Evolutionary conservation across 257 asterid species (phyloP), one percentile per base, ranked within the genome.

Genomic region (Cinchona pubescens): DNA sequence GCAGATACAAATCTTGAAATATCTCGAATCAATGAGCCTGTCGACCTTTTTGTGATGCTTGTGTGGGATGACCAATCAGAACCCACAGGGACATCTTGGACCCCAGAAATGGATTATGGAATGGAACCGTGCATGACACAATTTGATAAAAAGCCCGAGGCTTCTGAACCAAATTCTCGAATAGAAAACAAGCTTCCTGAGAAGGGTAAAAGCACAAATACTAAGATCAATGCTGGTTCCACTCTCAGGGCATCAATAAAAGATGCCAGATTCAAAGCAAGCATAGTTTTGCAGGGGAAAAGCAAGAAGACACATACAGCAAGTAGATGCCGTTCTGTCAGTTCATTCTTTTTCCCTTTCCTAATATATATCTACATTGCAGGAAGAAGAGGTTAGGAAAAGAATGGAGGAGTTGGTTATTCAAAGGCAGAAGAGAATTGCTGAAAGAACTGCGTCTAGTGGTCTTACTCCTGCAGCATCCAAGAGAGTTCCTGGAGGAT

Each of bases 371-470:
- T 45, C 30, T 55, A 27, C 48, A 42, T 48, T 61, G 67, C 83
- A 92, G 96, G 96, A 88, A 81, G 97, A 92, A 81, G 97, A 90
- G 73, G 88, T 82, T 59, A 90, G 96, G 30, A 86, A 83, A 81
- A 88, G 93, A 82, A 71, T 84, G 92, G 95, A 92, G 74, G 95
- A 89, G 75, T 53, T 83, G 55, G 61, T 38, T 69, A 42, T 89
- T 27, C 79, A 90, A 84, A 85, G 97, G 37, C 95, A 92, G 82
- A 90, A 81, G 80, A 84, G 97, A 79, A 92, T 92, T 9, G 93
- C 95, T 2, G 97, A 90, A 83, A 82, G 97, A 79, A 86, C 89
- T 66, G 93, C 93, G n/a, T 84, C 87, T 37, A 79, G 73, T 53
- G 82, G 83, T 67, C 64, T 49, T 68, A 61, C 81, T 69, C 70